Base-by-base conservation (phyloP, 345 rosid species). In the Melaleuca quinquenervia region DNA sequence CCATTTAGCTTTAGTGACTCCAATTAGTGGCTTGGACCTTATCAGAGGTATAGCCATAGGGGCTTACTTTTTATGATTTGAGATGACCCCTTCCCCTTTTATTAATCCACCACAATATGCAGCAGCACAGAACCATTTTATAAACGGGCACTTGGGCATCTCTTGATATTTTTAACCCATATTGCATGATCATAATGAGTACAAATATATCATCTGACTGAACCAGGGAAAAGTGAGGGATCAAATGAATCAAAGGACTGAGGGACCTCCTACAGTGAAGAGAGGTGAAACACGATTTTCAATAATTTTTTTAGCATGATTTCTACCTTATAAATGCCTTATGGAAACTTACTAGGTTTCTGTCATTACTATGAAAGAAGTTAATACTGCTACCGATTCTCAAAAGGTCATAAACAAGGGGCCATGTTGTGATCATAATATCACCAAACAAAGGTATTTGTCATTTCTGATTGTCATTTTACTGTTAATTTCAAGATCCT, bases 141-240 rank as follows among this genome's bases (percentile, higher is more conserved):
- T 82, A 51, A 52, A 82, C 78, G 32, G 36, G 48, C 78, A 36
- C 78, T 70, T 70, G 78, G 3, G 78, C 78, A 36, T 70, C 78
- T 70, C 78, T 70, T 70, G 78, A 20, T 18, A 18, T 48, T 70
- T 70, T 70, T 36, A 70, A 70, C 48, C 18, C 48, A 70, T 70
- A 41, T 36, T 41, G 48, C 78, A 32, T 9, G 13, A 18, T 58
- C 26, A 70, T 18, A 70, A 32, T 9, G 48, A 48, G 48, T 70
- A 36, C 44, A 70, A 70, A 9, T 53, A 49, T 70, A 18, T 70
- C 80, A 36, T 70, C 48, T 70, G 26, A 70, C 9, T 70, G 48
- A 55, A 82, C 45, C 83, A 96, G 98, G 96, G 91, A 82, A 92
- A 85, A 84, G 90, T 32, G 83, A 87, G 84, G 87, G 88, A 85